Percentiles rank a stretch among this genome's conserved stretches.
Conservation (phyloP, 768 basidiomycete genomes). For the Suillus americanus region DNA sequence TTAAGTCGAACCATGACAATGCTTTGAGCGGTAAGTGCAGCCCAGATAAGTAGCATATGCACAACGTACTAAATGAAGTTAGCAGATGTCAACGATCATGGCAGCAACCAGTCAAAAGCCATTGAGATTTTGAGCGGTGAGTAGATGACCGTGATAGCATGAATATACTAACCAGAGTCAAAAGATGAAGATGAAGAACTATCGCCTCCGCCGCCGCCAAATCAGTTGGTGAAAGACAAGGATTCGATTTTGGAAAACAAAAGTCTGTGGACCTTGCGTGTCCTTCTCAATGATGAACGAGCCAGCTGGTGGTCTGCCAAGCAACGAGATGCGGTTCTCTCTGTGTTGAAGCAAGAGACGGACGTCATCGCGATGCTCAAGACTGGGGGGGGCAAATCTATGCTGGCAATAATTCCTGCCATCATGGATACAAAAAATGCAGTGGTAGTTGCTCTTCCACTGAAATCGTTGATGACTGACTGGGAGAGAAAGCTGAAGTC, state of each 20-base stretch:
- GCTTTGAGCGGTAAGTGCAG: too few relatives aligned
- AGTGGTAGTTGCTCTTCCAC: slow-evolving; percentile 21
- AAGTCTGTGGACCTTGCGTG: background rate
- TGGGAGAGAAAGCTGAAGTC: slow-evolving; percentile 15
- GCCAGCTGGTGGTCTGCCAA: slow-evolving; percentile 15
- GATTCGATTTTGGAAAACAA: background rate
- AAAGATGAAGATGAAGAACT: too few relatives aligned
- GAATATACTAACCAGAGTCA: too few relatives aligned
- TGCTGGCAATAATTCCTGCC: slow-evolving; percentile 23
- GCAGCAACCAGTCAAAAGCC: too few relatives aligned
- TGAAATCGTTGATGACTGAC: slow-evolving; percentile 23
- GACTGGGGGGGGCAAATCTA: slow-evolving; percentile 29
- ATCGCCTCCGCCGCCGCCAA: too few relatives aligned
- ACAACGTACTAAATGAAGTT: too few relatives aligned
- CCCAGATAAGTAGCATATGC: too few relatives aligned
- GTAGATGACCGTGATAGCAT: too few relatives aligned
- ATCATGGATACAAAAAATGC: slow-evolving; percentile 10
- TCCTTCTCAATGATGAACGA: slow-evolving; percentile 1
- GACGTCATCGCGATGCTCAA: slow-evolving; percentile 25
- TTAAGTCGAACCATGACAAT: too few relatives aligned
- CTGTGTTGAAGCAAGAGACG: slow-evolving; percentile 4
- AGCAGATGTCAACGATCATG: too few relatives aligned
- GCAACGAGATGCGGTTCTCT: slow-evolving; percentile 19
- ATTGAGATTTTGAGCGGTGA: too few relatives aligned
- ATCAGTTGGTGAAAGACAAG: too few relatives aligned